Evolutionary conservation across 345 rosid genomes (phyloP), one percentile per base, ranked within the genome.

Genomic region (Linum tenue): DNA sequence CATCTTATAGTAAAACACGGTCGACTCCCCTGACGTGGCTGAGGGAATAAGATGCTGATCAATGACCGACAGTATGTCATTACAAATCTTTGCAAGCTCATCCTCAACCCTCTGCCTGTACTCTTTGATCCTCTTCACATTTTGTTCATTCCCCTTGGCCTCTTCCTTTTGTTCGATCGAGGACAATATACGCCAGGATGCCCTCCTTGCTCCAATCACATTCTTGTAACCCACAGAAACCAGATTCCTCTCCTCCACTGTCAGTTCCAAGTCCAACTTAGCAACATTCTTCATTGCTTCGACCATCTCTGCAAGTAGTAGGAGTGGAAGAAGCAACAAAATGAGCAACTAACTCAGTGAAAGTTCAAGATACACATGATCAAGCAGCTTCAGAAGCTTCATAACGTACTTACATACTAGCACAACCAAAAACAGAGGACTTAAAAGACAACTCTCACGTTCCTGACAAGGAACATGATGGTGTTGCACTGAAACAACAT

Each of bases 81-180:
- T 73, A 69, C 96, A 88, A 65, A 88, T 85, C 83, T 76, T 81
- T 3, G 80, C 39, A 39, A 91, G 94, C 69, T 91, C 96, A 15
- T 80, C 85, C 82, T 91, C 97, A 56, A 91, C 90, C 70, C 74
- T 76, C 56, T 72, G 82, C 70, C 85, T 76, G 73, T 91, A 91
- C 5, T 84, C 88, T 75, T 79, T 86, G 56, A 86, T 85, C 75
- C 86, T 83, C 80, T 78, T 88, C 59, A 69, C 90, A 69, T 91
- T 81, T 37, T 80, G 83, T 43, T 91, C 92, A 14, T 86, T 83
- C 36, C 97, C 91, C 69, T 73, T 86, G 17, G 84, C 69, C 67
- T 82, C 96, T 80, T 91, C 97, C 81, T 85, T 88, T 81, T 88
- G 92, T 59, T 91, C 96, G 5, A 91, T 83, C 57, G 90, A 86